Percentiles rank a stretch among this genome's conserved stretches.
These are phyloP conservation scores for Triticum dicoccoides DNA, from an alignment of 176 grass and related monocot genomes.

Conservation along the genomic window DNA sequence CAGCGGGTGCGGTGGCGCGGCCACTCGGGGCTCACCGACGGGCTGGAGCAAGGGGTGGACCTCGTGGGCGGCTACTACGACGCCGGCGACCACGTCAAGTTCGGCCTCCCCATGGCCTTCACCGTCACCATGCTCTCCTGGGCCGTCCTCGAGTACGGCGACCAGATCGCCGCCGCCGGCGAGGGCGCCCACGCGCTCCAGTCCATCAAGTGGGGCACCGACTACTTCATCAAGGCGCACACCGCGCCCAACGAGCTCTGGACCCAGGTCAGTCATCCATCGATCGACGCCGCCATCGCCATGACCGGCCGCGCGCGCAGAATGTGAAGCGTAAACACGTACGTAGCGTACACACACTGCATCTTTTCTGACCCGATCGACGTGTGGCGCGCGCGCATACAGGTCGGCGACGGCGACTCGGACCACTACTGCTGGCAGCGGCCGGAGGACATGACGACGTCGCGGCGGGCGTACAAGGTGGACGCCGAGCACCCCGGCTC, in stretches of 20 bases:
- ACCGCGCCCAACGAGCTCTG: slow-evolving; percentile 63
- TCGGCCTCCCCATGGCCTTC: slow-evolving; percentile 95
- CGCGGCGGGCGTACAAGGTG: slow-evolving; percentile 63
- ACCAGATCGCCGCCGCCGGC: slow-evolving; percentile 33
- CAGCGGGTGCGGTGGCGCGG: slow-evolving; percentile 81
- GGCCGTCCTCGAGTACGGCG: slow-evolving; percentile 65
- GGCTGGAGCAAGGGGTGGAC: slow-evolving; percentile 89
- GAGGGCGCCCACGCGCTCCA: slow-evolving; percentile 64
- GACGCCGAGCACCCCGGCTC: slow-evolving; percentile 72
- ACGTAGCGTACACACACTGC: no score
- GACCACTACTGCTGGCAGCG: slow-evolving; percentile 98
- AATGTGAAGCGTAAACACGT: no score
- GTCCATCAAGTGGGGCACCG: slow-evolving; percentile 86
- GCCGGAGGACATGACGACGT: slow-evolving; percentile 95
- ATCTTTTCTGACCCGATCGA: background rate
- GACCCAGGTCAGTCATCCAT: slow-evolving; percentile 41
- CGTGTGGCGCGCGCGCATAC: slow-evolving; percentile 1
- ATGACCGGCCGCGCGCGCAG: background rate
- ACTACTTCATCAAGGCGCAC: slow-evolving; percentile 89
- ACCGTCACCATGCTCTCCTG: slow-evolving; percentile 89
- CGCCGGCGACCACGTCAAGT: slow-evolving; percentile 93
- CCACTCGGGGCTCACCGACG: slow-evolving; percentile 89
- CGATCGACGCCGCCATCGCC: no score
- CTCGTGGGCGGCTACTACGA: slow-evolving; percentile 86
- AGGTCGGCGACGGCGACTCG: slow-evolving; percentile 92